Percentiles rank a stretch among this genome's conserved stretches.
These are phyloP conservation scores for Dioscorea alata DNA, from an alignment of 106 monocot species.

Conservation along the genomic window DNA sequence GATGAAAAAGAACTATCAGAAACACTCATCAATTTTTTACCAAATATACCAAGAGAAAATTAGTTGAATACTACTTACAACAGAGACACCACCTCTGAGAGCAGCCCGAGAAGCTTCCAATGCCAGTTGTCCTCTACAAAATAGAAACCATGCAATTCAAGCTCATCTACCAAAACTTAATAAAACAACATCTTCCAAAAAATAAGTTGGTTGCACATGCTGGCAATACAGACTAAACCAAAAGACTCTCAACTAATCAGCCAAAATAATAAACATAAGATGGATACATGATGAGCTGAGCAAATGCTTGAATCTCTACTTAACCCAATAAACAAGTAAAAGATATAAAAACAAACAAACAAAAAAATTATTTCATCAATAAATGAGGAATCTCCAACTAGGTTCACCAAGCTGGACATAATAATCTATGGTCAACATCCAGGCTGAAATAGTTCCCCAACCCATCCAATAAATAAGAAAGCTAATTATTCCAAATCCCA, in stretches of 20 bases:
- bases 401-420: too few relatives aligned
- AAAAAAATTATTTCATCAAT: not conserved
- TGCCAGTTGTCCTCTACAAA: constrained; percentile 49
- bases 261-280: not conserved
- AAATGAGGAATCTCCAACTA: too few relatives aligned
- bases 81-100: constrained; percentile 60
- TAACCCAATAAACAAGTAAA: not conserved
- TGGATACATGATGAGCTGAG: not conserved
- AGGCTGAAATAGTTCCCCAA: too few relatives aligned
- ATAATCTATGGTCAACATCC: too few relatives aligned
- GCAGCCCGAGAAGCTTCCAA: constrained; percentile 83
- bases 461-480: too few relatives aligned
- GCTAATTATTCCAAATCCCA: too few relatives aligned
- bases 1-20: not conserved
- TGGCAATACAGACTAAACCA: not conserved
- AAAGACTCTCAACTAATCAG: not conserved
- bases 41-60: not conserved
- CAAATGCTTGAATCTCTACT: not conserved
- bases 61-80: constrained; percentile 37
- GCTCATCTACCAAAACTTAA: not conserved
- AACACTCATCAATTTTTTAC: not conserved
- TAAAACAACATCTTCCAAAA: too few relatives aligned
- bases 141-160: not conserved
- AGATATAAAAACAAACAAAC: too few relatives aligned
- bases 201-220: too few relatives aligned